phyloP scores from a whole-genome alignment of 805 yeast species.

The Kregervanrija pseudodelftensis region DNA sequence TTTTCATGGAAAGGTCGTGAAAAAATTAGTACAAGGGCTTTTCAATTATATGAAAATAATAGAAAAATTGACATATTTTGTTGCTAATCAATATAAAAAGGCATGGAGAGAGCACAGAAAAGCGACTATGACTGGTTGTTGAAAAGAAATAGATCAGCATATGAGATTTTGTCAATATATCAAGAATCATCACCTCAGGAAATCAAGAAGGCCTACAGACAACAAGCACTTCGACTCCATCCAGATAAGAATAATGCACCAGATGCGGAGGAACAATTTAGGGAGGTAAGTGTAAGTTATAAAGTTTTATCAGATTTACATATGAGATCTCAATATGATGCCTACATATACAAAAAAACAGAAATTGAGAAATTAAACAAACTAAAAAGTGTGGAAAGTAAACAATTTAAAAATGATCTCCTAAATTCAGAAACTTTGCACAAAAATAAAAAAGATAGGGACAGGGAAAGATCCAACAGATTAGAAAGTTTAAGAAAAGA shows the following conservation, averaged over 20 bases:
- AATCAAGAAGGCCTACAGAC: slow-evolving; percentile 25
- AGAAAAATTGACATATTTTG: neutral
- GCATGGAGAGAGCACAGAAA: neutral
- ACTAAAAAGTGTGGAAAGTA: slow-evolving; percentile 8
- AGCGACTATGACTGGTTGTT: slow-evolving; percentile 14
- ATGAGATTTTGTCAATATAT: slow-evolving; percentile 9
- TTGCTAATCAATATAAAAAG: neutral
- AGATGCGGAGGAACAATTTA: slow-evolving; percentile 22
- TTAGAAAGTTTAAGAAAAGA: slow-evolving; percentile 14
- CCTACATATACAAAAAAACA: slow-evolving; percentile 5
- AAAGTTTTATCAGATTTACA: slow-evolving; percentile 14
- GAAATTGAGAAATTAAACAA: neutral
- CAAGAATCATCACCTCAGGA: slow-evolving; percentile 2
- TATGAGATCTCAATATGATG: slow-evolving; percentile 18
- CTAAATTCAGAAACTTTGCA: slow-evolving; percentile 24
- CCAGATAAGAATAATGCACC: slow-evolving; percentile 29
- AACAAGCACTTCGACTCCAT: slow-evolving; percentile 25
- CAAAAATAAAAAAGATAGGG: slow-evolving; percentile 9
- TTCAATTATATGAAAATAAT: neutral
- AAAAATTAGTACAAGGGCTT: neutral
- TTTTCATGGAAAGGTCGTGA: slow-evolving; percentile 4
- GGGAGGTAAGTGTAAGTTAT: slow-evolving; percentile 24
- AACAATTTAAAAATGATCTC: slow-evolving; percentile 22
- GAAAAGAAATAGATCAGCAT: slow-evolving; percentile 10
- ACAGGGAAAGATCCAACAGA: slow-evolving; percentile 8